Conservation (phyloP, 768 basidiomycete species). For the Pisolithus albus region DNA sequence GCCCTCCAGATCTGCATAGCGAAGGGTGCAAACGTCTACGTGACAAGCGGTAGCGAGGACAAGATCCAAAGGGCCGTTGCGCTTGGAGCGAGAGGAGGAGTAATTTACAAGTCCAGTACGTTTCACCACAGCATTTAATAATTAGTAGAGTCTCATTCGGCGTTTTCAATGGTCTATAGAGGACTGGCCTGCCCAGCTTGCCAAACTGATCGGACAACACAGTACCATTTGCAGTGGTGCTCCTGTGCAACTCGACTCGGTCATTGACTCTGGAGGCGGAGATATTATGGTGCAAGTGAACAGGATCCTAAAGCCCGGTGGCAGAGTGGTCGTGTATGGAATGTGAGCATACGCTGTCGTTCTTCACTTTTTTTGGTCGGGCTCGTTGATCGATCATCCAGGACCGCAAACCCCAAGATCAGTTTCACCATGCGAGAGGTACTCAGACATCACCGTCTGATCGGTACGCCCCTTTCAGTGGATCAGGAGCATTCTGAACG, state of each 20-base stretch:
- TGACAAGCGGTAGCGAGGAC: constrained; percentile 62
- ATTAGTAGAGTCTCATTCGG: background rate
- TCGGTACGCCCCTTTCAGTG: constrained; percentile 42
- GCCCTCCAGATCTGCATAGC: constrained; percentile 73
- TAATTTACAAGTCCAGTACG: constrained; percentile 63
- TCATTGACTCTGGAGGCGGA: constrained; percentile 67
- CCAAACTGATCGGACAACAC: constrained; percentile 32
- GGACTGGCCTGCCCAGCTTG: constrained; percentile 48
- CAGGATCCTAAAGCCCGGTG: constrained; percentile 49
- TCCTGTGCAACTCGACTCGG: constrained; percentile 39
- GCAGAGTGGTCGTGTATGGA: constrained; percentile 57
- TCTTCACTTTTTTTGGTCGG: background rate
- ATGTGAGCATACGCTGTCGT: constrained; percentile 37
- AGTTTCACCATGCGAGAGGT: constrained; percentile 75
- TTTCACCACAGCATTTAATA: background rate
- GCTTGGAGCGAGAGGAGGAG: constrained; percentile 74
- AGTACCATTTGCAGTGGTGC: constrained; percentile 16
- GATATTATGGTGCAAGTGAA: constrained; percentile 48
- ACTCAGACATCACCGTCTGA: constrained; percentile 62
- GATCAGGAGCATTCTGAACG: constrained; percentile 8
- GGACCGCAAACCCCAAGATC: constrained; percentile 56
- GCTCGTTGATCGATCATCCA: constrained; percentile 22
- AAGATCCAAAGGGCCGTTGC: constrained; percentile 62
- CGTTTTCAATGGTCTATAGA: constrained; percentile 23
- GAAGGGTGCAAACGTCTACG: constrained; percentile 72